Evolutionary conservation across 441 rosid genomes (phyloP), one percentile per base, ranked within the genome.

Genomic region (Populus hybrid): DNA sequence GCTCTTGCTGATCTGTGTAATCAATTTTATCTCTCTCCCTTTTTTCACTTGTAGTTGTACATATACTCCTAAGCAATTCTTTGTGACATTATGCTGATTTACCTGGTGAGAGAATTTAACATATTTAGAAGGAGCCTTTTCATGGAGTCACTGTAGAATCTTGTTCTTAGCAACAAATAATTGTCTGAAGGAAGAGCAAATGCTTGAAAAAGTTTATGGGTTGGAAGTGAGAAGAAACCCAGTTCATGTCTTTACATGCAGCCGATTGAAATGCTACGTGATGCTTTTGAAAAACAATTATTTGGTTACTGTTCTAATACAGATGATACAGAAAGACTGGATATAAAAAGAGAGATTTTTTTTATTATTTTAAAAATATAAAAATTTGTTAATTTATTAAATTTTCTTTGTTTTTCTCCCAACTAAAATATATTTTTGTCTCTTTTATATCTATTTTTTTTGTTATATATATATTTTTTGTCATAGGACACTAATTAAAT

Each of bases 41-140:
- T 36, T 23, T 32, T 30, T 34, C 32, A 4, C 23, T 42, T 14
- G 63, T 30, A 24, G 69, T 19, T 80, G 80, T 75, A 68, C 70
- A 78, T 80, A 30, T 12, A 28, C 23, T 64, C 61, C 71, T 28
- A 42, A 32, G 32, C 34, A 21, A 10, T 19, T 64, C 18, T 36
- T 16, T 28, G 10, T 42, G 26, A 28, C 61, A 66, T 67, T 40
- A 16, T 30, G 19, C 6, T 65, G 59, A n/a, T 50, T 67, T 53
- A 69, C 7, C 9, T 32, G 46, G 32, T 59, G 57, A 34, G n/a
- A 7, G 35, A 10, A 12, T 38, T 74, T 38, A 8, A 65, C 78
- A 46, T 75, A 11, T 46, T 21, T 28, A 28, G 16, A 7, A n/a
- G 32, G 16, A 63, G 36, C 3, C 35, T 74, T 65, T 11, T 11